Conservation (phyloP, 2,329 filamentous ascomycete genomes). For the Tolypocladium amazonense region DNA sequence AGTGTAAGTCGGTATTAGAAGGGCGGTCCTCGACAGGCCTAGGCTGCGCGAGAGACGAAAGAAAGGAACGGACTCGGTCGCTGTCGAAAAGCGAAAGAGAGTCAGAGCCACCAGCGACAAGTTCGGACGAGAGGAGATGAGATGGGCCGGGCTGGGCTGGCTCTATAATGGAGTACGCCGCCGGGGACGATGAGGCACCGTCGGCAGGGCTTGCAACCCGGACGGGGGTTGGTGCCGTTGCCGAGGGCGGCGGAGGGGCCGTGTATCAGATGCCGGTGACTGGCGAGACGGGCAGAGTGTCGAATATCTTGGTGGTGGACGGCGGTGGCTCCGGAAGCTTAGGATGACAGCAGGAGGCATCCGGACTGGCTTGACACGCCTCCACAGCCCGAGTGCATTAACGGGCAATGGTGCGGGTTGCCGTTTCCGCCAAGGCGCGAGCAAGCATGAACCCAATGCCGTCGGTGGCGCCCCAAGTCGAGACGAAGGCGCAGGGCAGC, state of each 20-base stretch:
- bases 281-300: constrained; percentile 17
- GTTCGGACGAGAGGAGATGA: background rate
- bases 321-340: constrained; percentile 32
- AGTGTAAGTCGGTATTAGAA: constrained; percentile 16
- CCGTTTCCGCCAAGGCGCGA: background rate
- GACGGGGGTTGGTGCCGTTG: constrained; percentile 6
- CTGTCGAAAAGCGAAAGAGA: constrained; percentile 8
- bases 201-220: constrained; percentile 4
- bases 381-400: constrained; percentile 5
- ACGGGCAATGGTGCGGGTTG: background rate
- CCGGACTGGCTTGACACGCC: constrained; percentile 35
- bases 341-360: constrained; percentile 40
- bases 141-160: constrained; percentile 1
- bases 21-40: constrained; percentile 4
- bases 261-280: constrained; percentile 8
- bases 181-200: background rate
- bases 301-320: constrained; percentile 24
- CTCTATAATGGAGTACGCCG: constrained; percentile 8
- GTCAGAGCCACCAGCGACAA: constrained; percentile 8
- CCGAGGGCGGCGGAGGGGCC: constrained; percentile 5
- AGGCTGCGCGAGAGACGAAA: constrained; percentile 1
- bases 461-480: background rate
- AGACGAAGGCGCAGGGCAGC: background rate
- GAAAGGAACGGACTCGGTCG: constrained; percentile 4
- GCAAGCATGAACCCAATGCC: background rate